These are phyloP conservation scores for Termitomyces sp. DNA, from an alignment of 768 basidiomycete species.

Conservation along the genomic window DNA sequence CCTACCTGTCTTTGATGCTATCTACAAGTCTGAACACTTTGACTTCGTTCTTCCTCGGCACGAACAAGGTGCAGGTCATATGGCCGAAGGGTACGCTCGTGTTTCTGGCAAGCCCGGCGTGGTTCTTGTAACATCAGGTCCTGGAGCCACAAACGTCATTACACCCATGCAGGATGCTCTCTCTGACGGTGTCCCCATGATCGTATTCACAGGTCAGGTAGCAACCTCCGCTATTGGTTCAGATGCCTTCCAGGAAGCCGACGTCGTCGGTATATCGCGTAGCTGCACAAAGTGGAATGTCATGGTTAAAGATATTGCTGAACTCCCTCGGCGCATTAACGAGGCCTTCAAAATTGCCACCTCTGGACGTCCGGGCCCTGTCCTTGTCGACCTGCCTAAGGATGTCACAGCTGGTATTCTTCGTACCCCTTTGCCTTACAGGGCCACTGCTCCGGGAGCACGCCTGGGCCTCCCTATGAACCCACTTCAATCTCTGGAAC, in stretches of 20 bases:
- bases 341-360: conserved; percentile 99
- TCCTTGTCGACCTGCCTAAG: conserved; percentile 98
- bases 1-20: conserved; percentile 99
- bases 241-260: conserved; percentile 98
- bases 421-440: conserved; percentile 78
- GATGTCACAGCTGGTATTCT: conserved; percentile 94
- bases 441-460: conserved; percentile 77
- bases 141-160: conserved; percentile 96
- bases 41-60: conserved; percentile 94
- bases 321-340: conserved; percentile 92
- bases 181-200: conserved; percentile 87
- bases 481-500: conserved; percentile 54
- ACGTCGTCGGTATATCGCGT: conserved; percentile 92
- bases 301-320: conserved; percentile 96
- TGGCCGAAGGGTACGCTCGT: conserved; percentile 98
- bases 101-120: conserved; percentile 98
- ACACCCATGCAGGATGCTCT: conserved; percentile 98
- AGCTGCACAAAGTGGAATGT: conserved; percentile 99
- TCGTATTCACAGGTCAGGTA: conserved; percentile 98
- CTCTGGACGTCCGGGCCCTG: conserved; percentile 94
- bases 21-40: conserved; percentile 92
- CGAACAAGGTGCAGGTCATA: conserved; percentile 98
- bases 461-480: conserved; percentile 70
- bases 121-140: conserved; percentile 96
- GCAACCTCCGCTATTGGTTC: conserved; percentile 99